Evolutionary conservation across 2,329 filamentous ascomycete species (phyloP).

Genomic region (Metarhizium rileyi): DNA sequence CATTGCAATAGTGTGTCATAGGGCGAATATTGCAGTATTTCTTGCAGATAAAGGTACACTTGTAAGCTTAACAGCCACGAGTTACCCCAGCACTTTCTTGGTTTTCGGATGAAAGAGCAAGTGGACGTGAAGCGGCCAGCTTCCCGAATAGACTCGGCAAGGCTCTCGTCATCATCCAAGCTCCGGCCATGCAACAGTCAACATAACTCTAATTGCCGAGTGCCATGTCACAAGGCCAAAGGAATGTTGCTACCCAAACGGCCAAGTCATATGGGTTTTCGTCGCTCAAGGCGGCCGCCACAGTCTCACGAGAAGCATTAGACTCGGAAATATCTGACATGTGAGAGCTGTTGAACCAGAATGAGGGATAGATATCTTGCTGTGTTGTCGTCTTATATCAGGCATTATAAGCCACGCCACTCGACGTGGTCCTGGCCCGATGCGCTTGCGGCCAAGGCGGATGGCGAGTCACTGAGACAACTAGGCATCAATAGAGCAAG

Average conservation of each 20-base stretch:
- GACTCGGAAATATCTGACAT: not conserved
- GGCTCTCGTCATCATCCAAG: not conserved
- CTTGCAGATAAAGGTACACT: not conserved
- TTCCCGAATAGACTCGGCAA: not conserved
- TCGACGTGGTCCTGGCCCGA: not conserved
- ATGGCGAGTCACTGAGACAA: conserved; percentile 3
- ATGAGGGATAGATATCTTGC: not conserved
- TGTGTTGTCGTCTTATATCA: not conserved
- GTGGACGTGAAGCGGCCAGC: not conserved
- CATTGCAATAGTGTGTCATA: conserved; percentile 13
- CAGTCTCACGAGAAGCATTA: conserved; percentile 7
- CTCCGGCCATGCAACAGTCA: not conserved
- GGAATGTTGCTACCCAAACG: conserved; percentile 1
- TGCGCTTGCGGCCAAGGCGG: not conserved
- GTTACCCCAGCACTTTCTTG: not conserved
- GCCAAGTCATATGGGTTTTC: conserved; percentile 1
- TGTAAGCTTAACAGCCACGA: not conserved
- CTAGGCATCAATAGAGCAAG: not conserved
- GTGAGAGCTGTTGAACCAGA: not conserved
- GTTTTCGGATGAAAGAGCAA: not conserved
- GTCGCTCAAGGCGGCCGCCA: conserved; percentile 7
- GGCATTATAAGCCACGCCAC: not conserved
- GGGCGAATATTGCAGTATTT: not conserved
- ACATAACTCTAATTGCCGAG: not conserved
- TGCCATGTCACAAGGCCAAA: conserved; percentile 2